These are phyloP conservation scores for Sphenostylis stenocarpa DNA, from an alignment of 306 rosid genomes.

Conservation along the genomic window DNA sequence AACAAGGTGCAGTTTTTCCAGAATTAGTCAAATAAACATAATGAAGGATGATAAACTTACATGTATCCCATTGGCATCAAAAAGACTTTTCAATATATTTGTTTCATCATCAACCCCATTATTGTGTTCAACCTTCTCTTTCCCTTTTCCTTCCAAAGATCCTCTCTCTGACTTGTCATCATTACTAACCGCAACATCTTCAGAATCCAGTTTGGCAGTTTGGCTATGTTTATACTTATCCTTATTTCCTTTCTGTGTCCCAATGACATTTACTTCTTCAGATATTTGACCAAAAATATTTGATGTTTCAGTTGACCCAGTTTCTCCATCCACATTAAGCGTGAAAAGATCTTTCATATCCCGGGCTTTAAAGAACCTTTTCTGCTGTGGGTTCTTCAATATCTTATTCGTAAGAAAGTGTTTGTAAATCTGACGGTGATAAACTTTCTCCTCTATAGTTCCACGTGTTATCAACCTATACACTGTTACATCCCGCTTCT, in stretches of 20 bases:
- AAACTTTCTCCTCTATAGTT: slow-evolving; percentile 95
- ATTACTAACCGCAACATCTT: slow-evolving; percentile 38
- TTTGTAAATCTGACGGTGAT: slow-evolving; percentile 96
- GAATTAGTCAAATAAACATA: slow-evolving; percentile 13
- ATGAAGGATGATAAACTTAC: slow-evolving; percentile 51
- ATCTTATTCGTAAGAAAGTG: slow-evolving; percentile 96
- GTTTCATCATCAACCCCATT: slow-evolving; percentile 67
- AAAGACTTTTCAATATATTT: slow-evolving; percentile 71
- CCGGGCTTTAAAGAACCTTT: slow-evolving; percentile 91
- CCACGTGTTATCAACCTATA: slow-evolving; percentile 95
- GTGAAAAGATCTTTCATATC: slow-evolving; percentile 97
- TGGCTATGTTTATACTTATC: slow-evolving; percentile 36
- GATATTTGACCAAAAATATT: slow-evolving; percentile 74
- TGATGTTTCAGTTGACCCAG: slow-evolving; percentile 86
- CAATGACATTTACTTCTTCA: slow-evolving; percentile 65
- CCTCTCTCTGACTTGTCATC: slow-evolving; percentile 36
- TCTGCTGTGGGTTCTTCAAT: slow-evolving; percentile 95
- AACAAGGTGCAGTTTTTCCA: slow-evolving; percentile 14
- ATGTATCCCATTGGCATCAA: slow-evolving; percentile 87
- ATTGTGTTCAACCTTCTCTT: slow-evolving; percentile 58
- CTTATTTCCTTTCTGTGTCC: slow-evolving; percentile 51
- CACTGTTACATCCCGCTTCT: slow-evolving; percentile 87
- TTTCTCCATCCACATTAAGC: slow-evolving; percentile 68
- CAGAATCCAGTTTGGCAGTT: slow-evolving; percentile 32
- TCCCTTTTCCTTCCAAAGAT: slow-evolving; percentile 51